Percentiles rank a stretch among this genome's conserved stretches.
Evolutionary conservation across 2,329 filamentous ascomycete genomes (phyloP).

Genomic region (Aspergillus tanneri): DNA sequence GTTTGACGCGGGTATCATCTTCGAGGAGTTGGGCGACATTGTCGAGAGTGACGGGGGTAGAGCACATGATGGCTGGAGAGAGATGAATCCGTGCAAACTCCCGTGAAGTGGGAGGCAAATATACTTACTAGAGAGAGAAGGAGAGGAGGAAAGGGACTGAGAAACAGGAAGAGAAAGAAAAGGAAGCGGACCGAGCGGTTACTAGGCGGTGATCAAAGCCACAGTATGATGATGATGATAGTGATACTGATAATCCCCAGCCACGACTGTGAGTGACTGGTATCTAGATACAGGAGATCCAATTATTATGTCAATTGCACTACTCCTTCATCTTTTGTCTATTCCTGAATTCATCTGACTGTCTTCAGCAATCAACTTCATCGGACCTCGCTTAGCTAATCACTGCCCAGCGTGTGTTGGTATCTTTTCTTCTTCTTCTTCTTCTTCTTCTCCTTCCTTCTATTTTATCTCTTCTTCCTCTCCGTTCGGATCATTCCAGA

Average conservation of each 20-base stretch:
- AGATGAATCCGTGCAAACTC: neutral
- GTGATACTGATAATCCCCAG: too few relatives aligned
- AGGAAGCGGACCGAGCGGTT: too few relatives aligned
- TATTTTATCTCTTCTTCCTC: neutral
- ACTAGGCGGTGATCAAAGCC: too few relatives aligned
- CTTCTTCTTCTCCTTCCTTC: neutral
- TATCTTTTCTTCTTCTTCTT: neutral
- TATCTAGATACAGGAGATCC: too few relatives aligned
- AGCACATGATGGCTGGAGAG: neutral
- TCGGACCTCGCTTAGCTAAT: neutral
- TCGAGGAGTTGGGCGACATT: constrained; percentile 66
- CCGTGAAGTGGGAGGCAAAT: neutral
- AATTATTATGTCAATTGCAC: too few relatives aligned
- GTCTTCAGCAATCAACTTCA: neutral
- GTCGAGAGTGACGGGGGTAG: constrained; percentile 53
- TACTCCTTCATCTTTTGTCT: too few relatives aligned
- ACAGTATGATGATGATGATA: too few relatives aligned
- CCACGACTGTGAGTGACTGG: too few relatives aligned
- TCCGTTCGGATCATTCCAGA: too few relatives aligned
- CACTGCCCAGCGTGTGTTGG: neutral
- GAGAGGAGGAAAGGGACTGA: neutral
- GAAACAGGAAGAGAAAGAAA: too few relatives aligned
- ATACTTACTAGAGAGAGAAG: neutral
- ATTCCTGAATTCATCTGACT: too few relatives aligned
- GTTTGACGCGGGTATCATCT: constrained; percentile 76